phyloP scores from a whole-genome alignment of 805 yeast genomes.

The Saturnispora diversa region DNA sequence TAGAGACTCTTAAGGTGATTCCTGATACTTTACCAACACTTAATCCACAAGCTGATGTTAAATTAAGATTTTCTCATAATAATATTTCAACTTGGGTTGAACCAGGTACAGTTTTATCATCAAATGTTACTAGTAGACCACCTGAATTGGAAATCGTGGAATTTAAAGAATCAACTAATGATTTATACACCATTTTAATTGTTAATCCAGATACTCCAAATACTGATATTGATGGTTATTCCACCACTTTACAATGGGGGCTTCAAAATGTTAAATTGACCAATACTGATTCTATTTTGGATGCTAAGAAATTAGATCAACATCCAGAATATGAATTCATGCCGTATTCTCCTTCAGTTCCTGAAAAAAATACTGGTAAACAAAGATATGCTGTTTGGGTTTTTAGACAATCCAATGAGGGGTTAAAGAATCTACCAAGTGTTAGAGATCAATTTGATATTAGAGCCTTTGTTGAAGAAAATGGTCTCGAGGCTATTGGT shows the following conservation, averaged over 20 bases:
- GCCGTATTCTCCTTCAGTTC: constrained; percentile 72
- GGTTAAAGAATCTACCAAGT: constrained; percentile 17
- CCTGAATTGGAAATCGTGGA: constrained; percentile 77
- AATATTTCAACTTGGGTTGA: constrained; percentile 59
- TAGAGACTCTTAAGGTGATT: constrained; percentile 75
- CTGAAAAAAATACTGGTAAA: constrained; percentile 77
- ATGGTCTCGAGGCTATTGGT: constrained; percentile 70
- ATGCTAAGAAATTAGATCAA: constrained; percentile 33
- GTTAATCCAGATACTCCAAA: constrained; percentile 94
- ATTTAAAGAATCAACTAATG: constrained; percentile 44
- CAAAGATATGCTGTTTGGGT: constrained; percentile 90
- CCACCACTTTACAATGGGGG: constrained; percentile 71
- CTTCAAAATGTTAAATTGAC: constrained; percentile 56
- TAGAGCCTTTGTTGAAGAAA: constrained; percentile 50
- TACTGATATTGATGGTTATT: constrained; percentile 54
- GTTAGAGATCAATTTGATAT: constrained; percentile 56
- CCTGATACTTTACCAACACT: constrained; percentile 94
- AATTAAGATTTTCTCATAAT: constrained; percentile 58
- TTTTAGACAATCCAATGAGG: constrained; percentile 52
- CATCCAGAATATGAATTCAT: constrained; percentile 38
- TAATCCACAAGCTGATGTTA: constrained; percentile 69
- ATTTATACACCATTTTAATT: constrained; percentile 65
- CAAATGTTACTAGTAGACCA: constrained; percentile 62
- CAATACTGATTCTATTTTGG: constrained; percentile 50
- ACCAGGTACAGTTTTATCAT: constrained; percentile 71